phyloP scores from a whole-genome alignment of 305 asterid genomes.

The Plantago coronopus region DNA sequence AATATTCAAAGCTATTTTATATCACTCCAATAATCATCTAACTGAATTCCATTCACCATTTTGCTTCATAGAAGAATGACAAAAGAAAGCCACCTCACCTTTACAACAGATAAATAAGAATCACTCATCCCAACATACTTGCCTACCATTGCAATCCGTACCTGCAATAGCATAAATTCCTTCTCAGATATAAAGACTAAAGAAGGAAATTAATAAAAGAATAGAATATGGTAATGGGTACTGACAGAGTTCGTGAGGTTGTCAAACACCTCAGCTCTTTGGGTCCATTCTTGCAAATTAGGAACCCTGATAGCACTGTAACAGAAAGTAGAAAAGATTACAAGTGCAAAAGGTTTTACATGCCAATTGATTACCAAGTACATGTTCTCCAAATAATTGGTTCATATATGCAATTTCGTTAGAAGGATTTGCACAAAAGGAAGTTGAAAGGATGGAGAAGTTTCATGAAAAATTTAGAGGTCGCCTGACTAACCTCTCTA shows the following conservation, averaged over 20 bases:
- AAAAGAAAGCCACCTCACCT: conserved; percentile 42
- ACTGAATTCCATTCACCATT: background rate
- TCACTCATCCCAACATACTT: conserved; percentile 92
- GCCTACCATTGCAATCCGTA: conserved; percentile 92
- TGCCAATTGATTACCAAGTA: conserved; percentile 15
- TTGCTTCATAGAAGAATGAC: background rate
- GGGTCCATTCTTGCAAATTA: conserved; percentile 84
- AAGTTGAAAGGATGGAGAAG: conserved; percentile 1
- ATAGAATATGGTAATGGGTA: conserved; percentile 21
- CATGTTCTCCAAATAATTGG: background rate
- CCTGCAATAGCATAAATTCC: conserved; percentile 42
- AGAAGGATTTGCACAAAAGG: background rate
- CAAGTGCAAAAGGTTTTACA: conserved; percentile 5
- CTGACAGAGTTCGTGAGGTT: conserved; percentile 79
- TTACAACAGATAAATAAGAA: conserved; percentile 89
- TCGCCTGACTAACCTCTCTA: conserved; percentile 39
- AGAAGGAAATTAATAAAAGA: conserved; percentile 9
- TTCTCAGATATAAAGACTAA: conserved; percentile 17
- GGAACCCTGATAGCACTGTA: conserved; percentile 69
- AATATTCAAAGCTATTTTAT: no score
- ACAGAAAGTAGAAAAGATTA: conserved; percentile 21
- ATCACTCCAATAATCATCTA: background rate
- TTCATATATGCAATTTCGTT: no score
- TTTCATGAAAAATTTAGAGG: conserved; percentile 14
- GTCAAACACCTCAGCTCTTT: conserved; percentile 82